These are phyloP conservation scores for Mortierella sp. DNA, from an alignment of 371 early-diverging fungal genomes.

Conservation along the genomic window DNA sequence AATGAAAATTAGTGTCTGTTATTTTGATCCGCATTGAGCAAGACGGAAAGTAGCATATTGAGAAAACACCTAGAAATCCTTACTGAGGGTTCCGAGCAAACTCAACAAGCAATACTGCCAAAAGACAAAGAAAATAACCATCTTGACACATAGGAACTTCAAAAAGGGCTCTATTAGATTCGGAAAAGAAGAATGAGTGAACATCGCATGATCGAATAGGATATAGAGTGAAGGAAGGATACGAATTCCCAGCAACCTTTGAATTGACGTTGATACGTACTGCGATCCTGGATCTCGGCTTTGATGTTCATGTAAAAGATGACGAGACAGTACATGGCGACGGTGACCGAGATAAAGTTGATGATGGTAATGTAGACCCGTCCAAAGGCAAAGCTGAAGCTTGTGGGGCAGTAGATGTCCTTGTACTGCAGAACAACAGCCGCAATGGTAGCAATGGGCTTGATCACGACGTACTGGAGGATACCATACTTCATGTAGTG, in stretches of 20 bases:
- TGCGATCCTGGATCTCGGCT: conserved; percentile 58
- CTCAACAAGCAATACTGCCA: conserved; percentile 47
- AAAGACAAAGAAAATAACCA: conserved; percentile 58
- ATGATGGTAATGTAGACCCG: conserved; percentile 67
- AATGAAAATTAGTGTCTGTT: background rate
- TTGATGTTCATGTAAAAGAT: conserved; percentile 68
- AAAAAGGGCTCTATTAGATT: conserved; percentile 44
- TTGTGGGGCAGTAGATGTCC: conserved; percentile 68
- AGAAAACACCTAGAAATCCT: background rate
- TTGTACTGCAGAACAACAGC: conserved; percentile 65
- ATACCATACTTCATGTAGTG: conserved; percentile 67
- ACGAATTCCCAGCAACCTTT: no score
- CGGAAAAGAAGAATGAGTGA: background rate
- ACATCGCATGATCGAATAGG: background rate
- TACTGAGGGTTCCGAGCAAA: conserved; percentile 35
- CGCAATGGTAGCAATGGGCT: conserved; percentile 69
- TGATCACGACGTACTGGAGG: conserved; percentile 75
- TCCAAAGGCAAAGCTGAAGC: conserved; percentile 66
- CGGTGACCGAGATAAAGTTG: conserved; percentile 53
- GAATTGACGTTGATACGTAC: conserved; percentile 36
- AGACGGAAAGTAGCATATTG: no score
- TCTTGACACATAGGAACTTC: conserved; percentile 59
- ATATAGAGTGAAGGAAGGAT: background rate
- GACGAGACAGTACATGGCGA: conserved; percentile 60
- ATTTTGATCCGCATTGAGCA: background rate